phyloP scores from a whole-genome alignment of 225 moss, liverwort and hornwort species.

The Bryum argenteum region DNA sequence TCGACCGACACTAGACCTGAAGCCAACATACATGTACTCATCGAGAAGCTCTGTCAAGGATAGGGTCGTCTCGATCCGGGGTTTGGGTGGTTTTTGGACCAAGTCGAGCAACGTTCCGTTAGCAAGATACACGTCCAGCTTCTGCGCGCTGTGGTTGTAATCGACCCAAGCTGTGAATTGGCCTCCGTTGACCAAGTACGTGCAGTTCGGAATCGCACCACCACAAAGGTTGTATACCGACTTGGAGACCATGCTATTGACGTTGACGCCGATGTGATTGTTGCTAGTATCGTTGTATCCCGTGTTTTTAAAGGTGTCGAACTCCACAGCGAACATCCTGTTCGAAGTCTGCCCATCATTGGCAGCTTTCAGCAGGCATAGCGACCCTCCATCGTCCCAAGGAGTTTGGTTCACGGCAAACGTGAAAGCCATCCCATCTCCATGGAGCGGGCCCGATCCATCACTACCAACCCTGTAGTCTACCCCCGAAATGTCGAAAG shows the following conservation, averaged over 20 bases:
- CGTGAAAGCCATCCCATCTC: constrained; percentile 56
- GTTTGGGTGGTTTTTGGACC: background rate
- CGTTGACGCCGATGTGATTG: constrained; percentile 28
- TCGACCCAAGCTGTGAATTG: background rate
- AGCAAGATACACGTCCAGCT: constrained; percentile 22
- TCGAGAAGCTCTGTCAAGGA: background rate
- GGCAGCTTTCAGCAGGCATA: constrained; percentile 30
- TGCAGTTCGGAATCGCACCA: background rate
- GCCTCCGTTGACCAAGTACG: background rate
- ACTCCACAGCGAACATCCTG: constrained; percentile 55
- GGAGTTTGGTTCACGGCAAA: background rate
- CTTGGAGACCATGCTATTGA: background rate
- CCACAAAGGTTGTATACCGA: background rate
- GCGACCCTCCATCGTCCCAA: background rate
- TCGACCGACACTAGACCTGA: background rate
- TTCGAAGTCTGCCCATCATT: constrained; percentile 24
- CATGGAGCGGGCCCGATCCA: background rate
- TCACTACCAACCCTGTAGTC: fast-evolving
- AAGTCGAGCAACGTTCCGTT: constrained; percentile 3
- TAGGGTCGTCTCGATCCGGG: background rate
- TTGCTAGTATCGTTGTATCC: constrained; percentile 32
- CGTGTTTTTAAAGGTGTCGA: constrained; percentile 33
- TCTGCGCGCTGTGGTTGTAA: background rate
- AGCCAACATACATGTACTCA: constrained; percentile 25
- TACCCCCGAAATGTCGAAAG: constrained; percentile 20